These are phyloP conservation scores for Volutella citrinella DNA, from an alignment of 2,329 filamentous ascomycete species.

Conservation along the genomic window DNA sequence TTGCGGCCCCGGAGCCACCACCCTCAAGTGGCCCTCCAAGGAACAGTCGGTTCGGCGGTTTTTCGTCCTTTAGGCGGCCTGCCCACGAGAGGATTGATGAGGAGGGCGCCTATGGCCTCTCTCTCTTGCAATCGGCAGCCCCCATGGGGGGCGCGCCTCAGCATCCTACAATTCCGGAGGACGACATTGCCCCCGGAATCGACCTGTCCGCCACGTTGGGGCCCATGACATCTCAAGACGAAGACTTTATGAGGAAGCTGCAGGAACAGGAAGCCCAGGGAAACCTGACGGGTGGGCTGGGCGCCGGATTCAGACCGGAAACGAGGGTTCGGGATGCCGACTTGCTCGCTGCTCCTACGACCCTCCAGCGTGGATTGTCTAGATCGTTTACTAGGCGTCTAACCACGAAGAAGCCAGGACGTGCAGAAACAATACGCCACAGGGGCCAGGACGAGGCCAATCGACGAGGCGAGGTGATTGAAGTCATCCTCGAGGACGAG, in stretches of 20 bases:
- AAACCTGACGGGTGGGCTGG: constrained; percentile 56
- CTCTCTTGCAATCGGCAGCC: constrained; percentile 39
- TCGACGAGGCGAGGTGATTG: constrained; percentile 55
- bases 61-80: constrained; percentile 22
- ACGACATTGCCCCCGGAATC: constrained; percentile 35
- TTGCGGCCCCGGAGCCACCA: constrained; percentile 17
- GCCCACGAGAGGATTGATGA: constrained; percentile 32
- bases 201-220: constrained; percentile 47
- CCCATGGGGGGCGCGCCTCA: constrained; percentile 35
- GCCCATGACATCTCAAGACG: constrained; percentile 42
- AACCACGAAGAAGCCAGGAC: constrained; percentile 20
- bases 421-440: constrained; percentile 43
- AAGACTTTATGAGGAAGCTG: constrained; percentile 41
- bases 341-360: constrained; percentile 39
- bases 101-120: constrained; percentile 43
- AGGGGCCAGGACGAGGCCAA: constrained; percentile 59
- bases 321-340: constrained; percentile 47
- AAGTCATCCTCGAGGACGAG: constrained; percentile 48
- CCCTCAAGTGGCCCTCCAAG: constrained; percentile 22
- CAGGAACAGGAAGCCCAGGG: constrained; percentile 54
- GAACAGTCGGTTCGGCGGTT: constrained; percentile 22
- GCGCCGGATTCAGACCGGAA: constrained; percentile 49
- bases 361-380: constrained; percentile 34
- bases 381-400: constrained; percentile 40
- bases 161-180: constrained; percentile 30